A percentile compares a stretch with the other conserved stretches of the same genome.
These are phyloP conservation scores for Daldinia grandis DNA, from an alignment of 495 filamentous ascomycete species.

Conservation along the genomic window DNA sequence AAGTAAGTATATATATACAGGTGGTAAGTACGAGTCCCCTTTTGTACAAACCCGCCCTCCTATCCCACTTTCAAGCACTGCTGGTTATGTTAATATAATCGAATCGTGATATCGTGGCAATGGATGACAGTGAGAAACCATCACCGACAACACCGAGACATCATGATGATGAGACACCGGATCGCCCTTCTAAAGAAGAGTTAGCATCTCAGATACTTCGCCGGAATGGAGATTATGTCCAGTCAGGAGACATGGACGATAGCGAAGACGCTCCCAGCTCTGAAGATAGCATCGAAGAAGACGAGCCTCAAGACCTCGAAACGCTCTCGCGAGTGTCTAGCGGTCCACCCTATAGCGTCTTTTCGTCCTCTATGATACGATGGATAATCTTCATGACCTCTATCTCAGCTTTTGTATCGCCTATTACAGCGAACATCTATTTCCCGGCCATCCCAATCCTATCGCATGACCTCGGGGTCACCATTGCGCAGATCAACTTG, in stretches of 20 bases:
- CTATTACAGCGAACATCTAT: conserved; percentile 81
- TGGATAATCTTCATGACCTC: conserved; percentile 74
- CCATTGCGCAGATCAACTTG: conserved; percentile 70
- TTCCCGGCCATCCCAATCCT: conserved; percentile 74
- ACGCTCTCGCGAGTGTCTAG: conserved; percentile 48
- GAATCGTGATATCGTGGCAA: conserved; percentile 13
- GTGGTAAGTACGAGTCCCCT: not conserved
- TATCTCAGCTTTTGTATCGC: conserved; percentile 72
- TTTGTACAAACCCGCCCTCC: not conserved
- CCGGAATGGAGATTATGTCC: not conserved
- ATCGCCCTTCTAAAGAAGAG: conserved; percentile 22
- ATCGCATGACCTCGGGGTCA: conserved; percentile 63
- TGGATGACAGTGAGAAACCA: conserved; percentile 29
- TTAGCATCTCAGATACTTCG: conserved; percentile 5
- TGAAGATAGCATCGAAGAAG: conserved; percentile 17
- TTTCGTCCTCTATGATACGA: conserved; percentile 62
- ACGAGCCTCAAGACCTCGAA: conserved; percentile 33
- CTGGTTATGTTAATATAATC: not conserved
- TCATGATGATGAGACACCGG: conserved; percentile 8
- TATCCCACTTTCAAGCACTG: not conserved
- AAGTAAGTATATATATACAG: conserved; percentile 21
- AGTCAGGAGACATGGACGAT: conserved; percentile 19
- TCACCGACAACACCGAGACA: conserved; percentile 2
- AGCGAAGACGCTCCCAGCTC: conserved; percentile 2
- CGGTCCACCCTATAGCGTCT: conserved; percentile 62